These are phyloP conservation scores for Arctium lappa DNA, from an alignment of 129 eudicot genomes.

Conservation along the genomic window DNA sequence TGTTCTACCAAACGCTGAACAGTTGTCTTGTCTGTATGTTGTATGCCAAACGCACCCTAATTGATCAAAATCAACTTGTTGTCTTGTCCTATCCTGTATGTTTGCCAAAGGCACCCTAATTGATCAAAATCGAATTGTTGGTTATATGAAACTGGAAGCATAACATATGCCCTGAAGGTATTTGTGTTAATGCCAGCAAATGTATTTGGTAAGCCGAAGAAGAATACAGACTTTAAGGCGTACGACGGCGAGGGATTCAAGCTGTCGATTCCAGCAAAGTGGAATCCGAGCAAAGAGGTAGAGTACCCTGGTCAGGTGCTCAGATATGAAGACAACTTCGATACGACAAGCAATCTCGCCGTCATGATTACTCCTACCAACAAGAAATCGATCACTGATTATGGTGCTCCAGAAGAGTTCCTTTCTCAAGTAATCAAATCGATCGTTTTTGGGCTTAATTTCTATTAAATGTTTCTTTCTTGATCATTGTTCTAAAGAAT, in stretches of 20 bases:
- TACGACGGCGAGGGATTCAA: slow-evolving; percentile 71
- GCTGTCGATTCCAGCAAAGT: slow-evolving; percentile 62
- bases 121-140: neutral
- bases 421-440: slow-evolving; percentile 47
- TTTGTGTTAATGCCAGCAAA: slow-evolving; percentile 58
- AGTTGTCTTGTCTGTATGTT: too few species aligned
- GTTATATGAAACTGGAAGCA: neutral
- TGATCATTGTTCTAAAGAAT: neutral
- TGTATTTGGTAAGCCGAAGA: slow-evolving; percentile 85
- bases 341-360: slow-evolving; percentile 56
- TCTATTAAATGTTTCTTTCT: neutral
- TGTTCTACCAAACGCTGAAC: too few species aligned
- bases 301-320: slow-evolving; percentile 93
- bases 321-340: slow-evolving; percentile 86
- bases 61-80: neutral
- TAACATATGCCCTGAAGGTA: slow-evolving; percentile 16
- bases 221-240: slow-evolving; percentile 66
- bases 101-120: neutral
- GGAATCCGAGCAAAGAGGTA: slow-evolving; percentile 86
- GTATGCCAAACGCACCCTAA: too few species aligned
- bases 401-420: slow-evolving; percentile 76
- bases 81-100: too few species aligned
- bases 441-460: neutral
- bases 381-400: slow-evolving; percentile 84
- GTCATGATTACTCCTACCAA: slow-evolving; percentile 67